Evolutionary conservation across 1,284 basidiomycete species (phyloP).

Genomic region (Puccinia triticina): DNA sequence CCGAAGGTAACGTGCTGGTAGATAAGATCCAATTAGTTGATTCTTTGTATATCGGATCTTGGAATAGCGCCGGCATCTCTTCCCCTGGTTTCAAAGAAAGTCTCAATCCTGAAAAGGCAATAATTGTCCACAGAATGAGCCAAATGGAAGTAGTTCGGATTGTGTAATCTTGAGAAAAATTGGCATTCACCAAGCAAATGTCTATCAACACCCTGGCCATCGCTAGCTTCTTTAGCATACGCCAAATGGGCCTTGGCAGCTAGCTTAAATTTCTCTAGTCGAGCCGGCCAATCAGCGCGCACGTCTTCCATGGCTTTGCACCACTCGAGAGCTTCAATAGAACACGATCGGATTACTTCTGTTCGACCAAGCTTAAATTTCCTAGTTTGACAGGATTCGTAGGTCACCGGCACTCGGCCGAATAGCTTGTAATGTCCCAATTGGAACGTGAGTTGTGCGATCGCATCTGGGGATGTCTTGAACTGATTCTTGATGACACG

Average conservation of each 20-base stretch:
- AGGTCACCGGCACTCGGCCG: conserved; percentile 76
- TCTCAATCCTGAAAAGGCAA: conserved; percentile 67
- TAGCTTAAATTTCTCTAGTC: conserved; percentile 71
- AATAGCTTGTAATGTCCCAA: conserved; percentile 81
- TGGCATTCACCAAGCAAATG: conserved; percentile 74
- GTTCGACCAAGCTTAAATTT: conserved; percentile 90
- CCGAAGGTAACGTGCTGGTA: conserved; percentile 82
- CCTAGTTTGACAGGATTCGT: conserved; percentile 92
- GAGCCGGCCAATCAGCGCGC: conserved; percentile 56
- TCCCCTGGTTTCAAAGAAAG: conserved; percentile 78
- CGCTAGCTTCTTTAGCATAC: conserved; percentile 87
- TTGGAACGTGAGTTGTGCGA: conserved; percentile 88
- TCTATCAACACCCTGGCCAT: conserved; percentile 91
- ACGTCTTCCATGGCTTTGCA: conserved; percentile 82
- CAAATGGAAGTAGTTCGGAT: not conserved
- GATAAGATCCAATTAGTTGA: conserved; percentile 88
- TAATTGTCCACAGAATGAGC: not conserved
- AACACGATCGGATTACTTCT: conserved; percentile 87
- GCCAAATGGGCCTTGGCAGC: conserved; percentile 81
- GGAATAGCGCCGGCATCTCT: conserved; percentile 69
- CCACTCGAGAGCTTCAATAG: conserved; percentile 81
- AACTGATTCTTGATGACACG: conserved; percentile 78
- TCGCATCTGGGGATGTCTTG: conserved; percentile 79
- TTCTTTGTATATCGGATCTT: conserved; percentile 72
- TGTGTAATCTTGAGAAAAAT: conserved; percentile 39